A percentile compares a stretch with the other conserved stretches of the same genome.
These are phyloP conservation scores for Yamadazyma kanchanaburiensis DNA, from an alignment of 1,139 yeast species.

Conservation along the genomic window DNA sequence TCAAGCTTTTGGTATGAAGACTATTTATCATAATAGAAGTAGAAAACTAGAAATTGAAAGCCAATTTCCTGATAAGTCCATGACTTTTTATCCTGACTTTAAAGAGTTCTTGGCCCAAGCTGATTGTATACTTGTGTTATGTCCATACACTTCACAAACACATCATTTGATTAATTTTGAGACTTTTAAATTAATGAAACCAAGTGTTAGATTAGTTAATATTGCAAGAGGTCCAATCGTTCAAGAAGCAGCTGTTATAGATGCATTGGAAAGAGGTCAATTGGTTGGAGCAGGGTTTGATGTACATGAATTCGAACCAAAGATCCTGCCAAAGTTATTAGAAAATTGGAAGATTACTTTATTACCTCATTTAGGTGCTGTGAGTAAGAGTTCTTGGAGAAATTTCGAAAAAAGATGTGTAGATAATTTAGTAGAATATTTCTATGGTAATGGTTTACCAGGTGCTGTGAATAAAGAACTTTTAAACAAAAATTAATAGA, in stretches of 20 bases:
- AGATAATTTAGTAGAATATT: slow-evolving; percentile 24
- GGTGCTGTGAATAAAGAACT: slow-evolving; percentile 18
- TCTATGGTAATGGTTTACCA: slow-evolving; percentile 23
- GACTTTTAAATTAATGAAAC: slow-evolving; percentile 28
- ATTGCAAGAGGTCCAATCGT: slow-evolving; percentile 39
- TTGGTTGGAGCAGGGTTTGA: slow-evolving; percentile 38
- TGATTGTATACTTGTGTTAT: slow-evolving; percentile 31
- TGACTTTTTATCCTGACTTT: slow-evolving; percentile 19
- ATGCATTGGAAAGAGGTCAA: slow-evolving; percentile 33
- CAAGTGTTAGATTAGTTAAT: slow-evolving; percentile 29
- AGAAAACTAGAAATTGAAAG: slow-evolving; percentile 19
- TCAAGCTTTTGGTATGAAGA: slow-evolving; percentile 30
- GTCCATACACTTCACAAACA: slow-evolving; percentile 30
- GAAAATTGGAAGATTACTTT: slow-evolving; percentile 28
- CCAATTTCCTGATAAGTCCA: slow-evolving; percentile 15
- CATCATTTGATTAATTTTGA: slow-evolving; percentile 24
- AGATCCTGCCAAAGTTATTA: slow-evolving; percentile 22
- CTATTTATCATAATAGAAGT: slow-evolving; percentile 26
- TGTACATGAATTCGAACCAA: slow-evolving; percentile 39
- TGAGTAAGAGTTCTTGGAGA: slow-evolving; percentile 26
- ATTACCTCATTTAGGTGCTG: slow-evolving; percentile 34
- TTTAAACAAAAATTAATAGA: too few species aligned
- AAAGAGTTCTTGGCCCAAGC: slow-evolving; percentile 24
- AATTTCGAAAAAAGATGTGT: slow-evolving; percentile 32
- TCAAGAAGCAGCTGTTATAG: slow-evolving; percentile 31